These are phyloP conservation scores for Brassica balearica DNA, from an alignment of 441 rosid species.

Conservation along the genomic window DNA sequence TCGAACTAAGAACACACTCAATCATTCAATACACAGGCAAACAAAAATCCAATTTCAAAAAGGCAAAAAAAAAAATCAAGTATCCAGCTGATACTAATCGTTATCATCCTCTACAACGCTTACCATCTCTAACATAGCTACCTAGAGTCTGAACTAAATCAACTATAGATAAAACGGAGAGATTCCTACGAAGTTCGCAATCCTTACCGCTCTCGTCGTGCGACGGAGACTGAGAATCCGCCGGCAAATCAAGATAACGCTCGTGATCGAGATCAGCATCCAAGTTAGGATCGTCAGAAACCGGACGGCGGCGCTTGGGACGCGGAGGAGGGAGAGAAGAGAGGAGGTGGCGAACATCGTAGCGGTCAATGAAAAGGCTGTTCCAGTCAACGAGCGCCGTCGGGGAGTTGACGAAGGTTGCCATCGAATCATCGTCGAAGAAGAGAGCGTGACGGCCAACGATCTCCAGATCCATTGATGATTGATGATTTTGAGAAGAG, in stretches of 20 bases:
- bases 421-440: conserved; percentile 86
- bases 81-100: background rate
- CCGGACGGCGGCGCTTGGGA: conserved; percentile 52
- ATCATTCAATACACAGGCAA: background rate
- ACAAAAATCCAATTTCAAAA: background rate
- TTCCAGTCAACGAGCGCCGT: conserved; percentile 92
- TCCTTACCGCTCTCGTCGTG: conserved; percentile 54
- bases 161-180: background rate
- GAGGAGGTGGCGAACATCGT: conserved; percentile 94
- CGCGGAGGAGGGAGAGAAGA: conserved; percentile 83
- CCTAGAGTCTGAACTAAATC: background rate
- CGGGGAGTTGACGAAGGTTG: conserved; percentile 76
- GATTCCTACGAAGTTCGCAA: background rate
- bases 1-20: background rate
- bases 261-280: conserved; percentile 76
- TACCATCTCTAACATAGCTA: background rate
- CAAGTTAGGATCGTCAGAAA: conserved; percentile 46
- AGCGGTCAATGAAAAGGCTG: conserved; percentile 87
- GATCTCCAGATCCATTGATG: conserved; percentile 78
- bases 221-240: conserved; percentile 46
- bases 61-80: conserved; percentile 11
- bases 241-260: conserved; percentile 74
- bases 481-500: too few relatives aligned
- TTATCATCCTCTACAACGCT: background rate
- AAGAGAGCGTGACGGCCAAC: conserved; percentile 89